phyloP scores from a whole-genome alignment of 83 land plant genomes.

The Picea abies region DNA sequence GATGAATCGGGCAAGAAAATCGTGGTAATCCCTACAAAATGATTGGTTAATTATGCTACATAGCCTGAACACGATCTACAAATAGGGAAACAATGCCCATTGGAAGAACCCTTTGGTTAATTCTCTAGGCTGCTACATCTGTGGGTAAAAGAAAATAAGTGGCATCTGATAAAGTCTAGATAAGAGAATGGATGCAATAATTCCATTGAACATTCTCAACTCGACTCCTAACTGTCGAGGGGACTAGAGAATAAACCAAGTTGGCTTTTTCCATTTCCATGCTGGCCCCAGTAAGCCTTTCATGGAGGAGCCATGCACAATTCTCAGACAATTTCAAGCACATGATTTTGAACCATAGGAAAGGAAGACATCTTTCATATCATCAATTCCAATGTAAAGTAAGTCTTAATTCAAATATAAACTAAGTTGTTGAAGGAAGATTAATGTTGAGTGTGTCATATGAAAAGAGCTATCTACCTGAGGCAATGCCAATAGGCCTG shows the following conservation, averaged over 20 bases:
- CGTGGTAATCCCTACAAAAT: too few species aligned
- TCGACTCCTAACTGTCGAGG: not conserved
- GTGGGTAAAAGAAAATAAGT: too few species aligned
- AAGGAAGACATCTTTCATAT: not conserved
- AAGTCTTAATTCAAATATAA: not conserved
- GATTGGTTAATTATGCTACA: too few species aligned
- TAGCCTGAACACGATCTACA: too few species aligned
- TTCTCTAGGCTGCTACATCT: too few species aligned
- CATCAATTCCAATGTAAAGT: not conserved
- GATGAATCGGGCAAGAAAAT: too few species aligned
- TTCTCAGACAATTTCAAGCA: not conserved
- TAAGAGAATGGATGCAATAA: not conserved
- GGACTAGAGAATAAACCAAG: not conserved
- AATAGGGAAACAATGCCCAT: too few species aligned
- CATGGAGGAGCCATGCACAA: not conserved
- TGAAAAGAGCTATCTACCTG: slow-evolving; percentile 10
- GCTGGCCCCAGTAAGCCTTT: not conserved
- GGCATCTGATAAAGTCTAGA: too few species aligned
- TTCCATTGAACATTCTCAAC: not conserved
- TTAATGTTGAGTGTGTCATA: not conserved
- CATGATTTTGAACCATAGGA: not conserved
- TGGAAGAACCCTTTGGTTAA: too few species aligned
- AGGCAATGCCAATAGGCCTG: slow-evolving; percentile 17
- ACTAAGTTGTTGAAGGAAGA: not conserved
- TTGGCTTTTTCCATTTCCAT: not conserved